Conservation (phyloP, 2,329 filamentous ascomycete genomes). For the Cercospora zeae-maydis region DNA sequence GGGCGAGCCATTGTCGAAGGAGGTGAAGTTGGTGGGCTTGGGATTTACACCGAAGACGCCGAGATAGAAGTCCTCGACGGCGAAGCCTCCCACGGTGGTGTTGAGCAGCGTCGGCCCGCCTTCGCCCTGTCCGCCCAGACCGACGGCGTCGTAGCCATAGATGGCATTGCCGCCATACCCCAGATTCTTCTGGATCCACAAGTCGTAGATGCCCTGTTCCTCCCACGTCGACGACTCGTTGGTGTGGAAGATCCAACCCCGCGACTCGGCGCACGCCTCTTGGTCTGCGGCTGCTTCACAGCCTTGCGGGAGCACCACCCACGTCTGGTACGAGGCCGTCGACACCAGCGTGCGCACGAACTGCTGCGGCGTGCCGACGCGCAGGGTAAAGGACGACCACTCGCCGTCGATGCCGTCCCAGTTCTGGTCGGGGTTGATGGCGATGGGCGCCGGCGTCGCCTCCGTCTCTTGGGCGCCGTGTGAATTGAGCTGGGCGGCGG, state of each 20-base stretch:
- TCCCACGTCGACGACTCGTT: constrained; percentile 57
- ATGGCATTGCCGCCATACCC: constrained; percentile 59
- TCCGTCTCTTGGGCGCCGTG: constrained; percentile 13
- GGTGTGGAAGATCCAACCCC: constrained; percentile 59
- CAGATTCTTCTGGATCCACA: constrained; percentile 57
- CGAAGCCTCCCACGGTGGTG: constrained; percentile 42
- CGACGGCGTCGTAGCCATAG: constrained; percentile 56
- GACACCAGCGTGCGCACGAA: constrained; percentile 58
- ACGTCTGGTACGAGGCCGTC: constrained; percentile 67
- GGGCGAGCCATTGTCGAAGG: constrained; percentile 52
- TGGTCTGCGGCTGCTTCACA: constrained; percentile 43
- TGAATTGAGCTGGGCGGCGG: constrained; percentile 13
- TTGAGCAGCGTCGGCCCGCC: constrained; percentile 42
- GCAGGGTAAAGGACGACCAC: constrained; percentile 68
- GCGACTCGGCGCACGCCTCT: constrained; percentile 49
- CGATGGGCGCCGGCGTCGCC: constrained; percentile 28
- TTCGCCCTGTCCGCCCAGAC: constrained; percentile 40
- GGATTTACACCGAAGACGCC: constrained; percentile 49
- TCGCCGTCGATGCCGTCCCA: constrained; percentile 62
- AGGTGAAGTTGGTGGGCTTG: constrained; percentile 51
- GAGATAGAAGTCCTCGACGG: constrained; percentile 43
- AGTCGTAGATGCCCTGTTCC: constrained; percentile 56
- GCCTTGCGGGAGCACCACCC: constrained; percentile 60
- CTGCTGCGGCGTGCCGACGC: constrained; percentile 53
- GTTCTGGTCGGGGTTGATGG: constrained; percentile 31